Percentiles rank a stretch among this genome's conserved stretches.
These are phyloP conservation scores for Aspergillus transmontanensis DNA, from an alignment of 2,329 filamentous ascomycete species.

Conservation along the genomic window DNA sequence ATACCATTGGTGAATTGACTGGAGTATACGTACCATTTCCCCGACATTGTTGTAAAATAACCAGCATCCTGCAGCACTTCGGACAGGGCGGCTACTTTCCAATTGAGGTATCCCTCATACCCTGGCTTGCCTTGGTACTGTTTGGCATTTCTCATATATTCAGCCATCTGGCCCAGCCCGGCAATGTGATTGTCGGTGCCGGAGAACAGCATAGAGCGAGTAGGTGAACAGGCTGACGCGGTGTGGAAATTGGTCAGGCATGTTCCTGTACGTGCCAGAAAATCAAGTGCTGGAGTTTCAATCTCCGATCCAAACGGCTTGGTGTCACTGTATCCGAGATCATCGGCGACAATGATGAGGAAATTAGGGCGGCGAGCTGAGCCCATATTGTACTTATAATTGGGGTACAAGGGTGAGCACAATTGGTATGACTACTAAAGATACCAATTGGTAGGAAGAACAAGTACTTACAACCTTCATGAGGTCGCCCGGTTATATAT, in stretches of 20 bases:
- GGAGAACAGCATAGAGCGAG: conserved; percentile 68
- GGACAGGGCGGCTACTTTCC: conserved; percentile 59
- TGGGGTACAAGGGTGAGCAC: not conserved
- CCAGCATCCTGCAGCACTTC: conserved; percentile 61
- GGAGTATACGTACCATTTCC: conserved; percentile 49
- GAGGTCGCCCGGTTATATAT: not conserved
- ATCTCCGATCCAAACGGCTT: conserved; percentile 64
- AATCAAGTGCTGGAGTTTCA: conserved; percentile 61
- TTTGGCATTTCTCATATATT: conserved; percentile 58
- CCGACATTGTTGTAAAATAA: conserved; percentile 63
- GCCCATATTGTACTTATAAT: not conserved
- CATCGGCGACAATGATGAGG: conserved; percentile 61
- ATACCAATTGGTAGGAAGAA: not conserved
- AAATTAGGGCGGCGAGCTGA: conserved; percentile 55
- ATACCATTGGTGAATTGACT: not conserved
- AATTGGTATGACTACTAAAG: not conserved
- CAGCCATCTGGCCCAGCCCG: conserved; percentile 60
- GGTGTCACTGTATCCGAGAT: conserved; percentile 63
- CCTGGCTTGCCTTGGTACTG: conserved; percentile 58
- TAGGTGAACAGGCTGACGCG: conserved; percentile 66
- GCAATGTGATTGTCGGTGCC: conserved; percentile 61
- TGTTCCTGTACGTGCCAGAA: conserved; percentile 54
- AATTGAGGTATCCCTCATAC: conserved; percentile 66
- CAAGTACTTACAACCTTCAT: not conserved
- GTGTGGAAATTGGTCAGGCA: conserved; percentile 68